phyloP scores from a whole-genome alignment of 2,329 filamentous ascomycete genomes.

The Penicillium verrucosum region DNA sequence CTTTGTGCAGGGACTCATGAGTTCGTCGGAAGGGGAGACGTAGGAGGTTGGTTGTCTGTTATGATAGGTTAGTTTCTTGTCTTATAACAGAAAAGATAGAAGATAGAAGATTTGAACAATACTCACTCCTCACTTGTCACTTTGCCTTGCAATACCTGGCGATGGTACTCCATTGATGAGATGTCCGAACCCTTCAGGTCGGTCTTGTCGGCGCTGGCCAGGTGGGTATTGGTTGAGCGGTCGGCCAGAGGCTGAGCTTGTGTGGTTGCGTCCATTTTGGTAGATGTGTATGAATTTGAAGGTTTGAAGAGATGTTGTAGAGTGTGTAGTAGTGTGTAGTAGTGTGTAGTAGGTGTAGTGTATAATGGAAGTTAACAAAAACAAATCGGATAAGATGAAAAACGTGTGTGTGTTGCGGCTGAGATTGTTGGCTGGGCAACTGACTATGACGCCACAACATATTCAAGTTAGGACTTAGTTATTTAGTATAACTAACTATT shows the following conservation, averaged over 20 bases:
- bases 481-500: background rate
- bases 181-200: slow-evolving; percentile 35
- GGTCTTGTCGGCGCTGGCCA: slow-evolving; percentile 28
- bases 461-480: background rate
- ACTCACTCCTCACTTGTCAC: slow-evolving; percentile 41
- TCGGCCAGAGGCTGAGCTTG: slow-evolving; percentile 37
- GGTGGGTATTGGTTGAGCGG: slow-evolving; percentile 43
- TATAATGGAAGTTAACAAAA: background rate
- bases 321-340: background rate
- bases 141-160: slow-evolving; percentile 43
- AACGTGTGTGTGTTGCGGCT: slow-evolving; percentile 14
- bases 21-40: slow-evolving; percentile 49
- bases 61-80: slow-evolving; percentile 21
- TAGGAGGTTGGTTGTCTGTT: slow-evolving; percentile 35
- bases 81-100: background rate
- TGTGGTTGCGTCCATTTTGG: slow-evolving; percentile 33
- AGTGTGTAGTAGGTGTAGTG: too few species aligned
- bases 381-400: slow-evolving; percentile 25
- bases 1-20: slow-evolving; percentile 51
- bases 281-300: background rate
- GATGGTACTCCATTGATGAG: slow-evolving; percentile 45
- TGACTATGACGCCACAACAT: slow-evolving; percentile 9
- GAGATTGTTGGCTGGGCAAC: slow-evolving; percentile 43
- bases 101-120: background rate
- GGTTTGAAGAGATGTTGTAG: background rate